Base-by-base conservation (phyloP, 108 stramenopile genomes). In the Cylindrotheca closterium region DNA sequence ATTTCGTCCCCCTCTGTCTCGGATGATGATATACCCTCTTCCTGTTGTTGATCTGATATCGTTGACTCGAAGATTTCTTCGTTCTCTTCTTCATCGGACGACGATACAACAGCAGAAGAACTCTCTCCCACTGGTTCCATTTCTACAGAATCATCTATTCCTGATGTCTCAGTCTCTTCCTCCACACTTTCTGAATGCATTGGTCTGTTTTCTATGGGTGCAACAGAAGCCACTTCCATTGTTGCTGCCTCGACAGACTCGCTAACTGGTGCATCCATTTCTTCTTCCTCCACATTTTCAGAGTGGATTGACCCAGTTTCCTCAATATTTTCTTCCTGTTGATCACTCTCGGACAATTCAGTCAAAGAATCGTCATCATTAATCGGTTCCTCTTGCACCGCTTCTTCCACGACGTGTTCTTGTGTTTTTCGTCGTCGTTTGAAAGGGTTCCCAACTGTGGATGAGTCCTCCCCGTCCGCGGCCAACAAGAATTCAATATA, bases 401-500 rank as follows among this genome's bases (percentile, higher is more conserved):
- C 51, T 51, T 51, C 4, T 51, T 10, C 51, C 23, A 22, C 51
- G 51, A 51, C 19, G 4, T 51, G 17, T 18, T 5, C 50, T 8
- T 45, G 42, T 8, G 15, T 15, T 45, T 15, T 45, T 45, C 42
- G 8, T 45, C 12, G 8, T 45, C 12, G 42, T 45, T 15, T 8
- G 42, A 12, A 12, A 8, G 12, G 15, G 8, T 45, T 45, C 15
- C 51, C 47, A 28, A 1, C 47, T 34, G 30, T 30, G 5, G 30
- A 30, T 0, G 32, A 3, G 19, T 62, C 45, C 15, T 56, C 55
- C n/a, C 57, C 46, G 28, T 46, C 56, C 17, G 60, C 18, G 33
- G 71, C 55, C 55, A 63, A 51, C 7, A 72, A 29, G 31, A 63
- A 61, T 21, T 71, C 68, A 62, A 61, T 71, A 21, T 71, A 62